Evolutionary conservation across 2,329 filamentous ascomycete genomes (phyloP).

Genomic region (Diplodia scrobiculata): DNA sequence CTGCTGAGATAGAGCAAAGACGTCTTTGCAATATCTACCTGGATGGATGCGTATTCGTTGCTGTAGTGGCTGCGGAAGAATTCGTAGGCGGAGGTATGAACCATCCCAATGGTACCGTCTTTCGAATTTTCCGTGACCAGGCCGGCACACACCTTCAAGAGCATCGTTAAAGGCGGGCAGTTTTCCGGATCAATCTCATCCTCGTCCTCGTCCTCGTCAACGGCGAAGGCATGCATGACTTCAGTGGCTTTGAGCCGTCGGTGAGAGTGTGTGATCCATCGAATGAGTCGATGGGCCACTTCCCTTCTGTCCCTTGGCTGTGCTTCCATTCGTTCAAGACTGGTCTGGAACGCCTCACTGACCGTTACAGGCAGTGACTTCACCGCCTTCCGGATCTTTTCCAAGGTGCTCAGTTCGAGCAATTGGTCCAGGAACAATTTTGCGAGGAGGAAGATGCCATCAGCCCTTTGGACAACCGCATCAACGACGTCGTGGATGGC

Average conservation of each 20-base stretch:
- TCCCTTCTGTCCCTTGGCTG: background rate
- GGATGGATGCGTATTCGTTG: background rate
- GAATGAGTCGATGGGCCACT: background rate
- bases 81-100: background rate
- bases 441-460: background rate
- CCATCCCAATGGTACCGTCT: background rate
- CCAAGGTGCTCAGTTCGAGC: background rate
- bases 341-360: background rate
- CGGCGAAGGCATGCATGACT: background rate
- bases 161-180: background rate
- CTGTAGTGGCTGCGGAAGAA: background rate
- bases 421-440: background rate
- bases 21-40: background rate
- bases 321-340: background rate
- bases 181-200: background rate
- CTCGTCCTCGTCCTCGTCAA: background rate
- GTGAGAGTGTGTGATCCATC: background rate
- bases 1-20: background rate
- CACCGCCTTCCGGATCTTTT: background rate
- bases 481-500: background rate
- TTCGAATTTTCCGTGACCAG: background rate
- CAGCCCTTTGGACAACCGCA: background rate
- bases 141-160: background rate
- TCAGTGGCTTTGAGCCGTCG: background rate
- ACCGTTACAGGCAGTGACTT: background rate